Base-by-base conservation (phyloP, 371 early-diverging fungal species). In the Mortierella sp. region DNA sequence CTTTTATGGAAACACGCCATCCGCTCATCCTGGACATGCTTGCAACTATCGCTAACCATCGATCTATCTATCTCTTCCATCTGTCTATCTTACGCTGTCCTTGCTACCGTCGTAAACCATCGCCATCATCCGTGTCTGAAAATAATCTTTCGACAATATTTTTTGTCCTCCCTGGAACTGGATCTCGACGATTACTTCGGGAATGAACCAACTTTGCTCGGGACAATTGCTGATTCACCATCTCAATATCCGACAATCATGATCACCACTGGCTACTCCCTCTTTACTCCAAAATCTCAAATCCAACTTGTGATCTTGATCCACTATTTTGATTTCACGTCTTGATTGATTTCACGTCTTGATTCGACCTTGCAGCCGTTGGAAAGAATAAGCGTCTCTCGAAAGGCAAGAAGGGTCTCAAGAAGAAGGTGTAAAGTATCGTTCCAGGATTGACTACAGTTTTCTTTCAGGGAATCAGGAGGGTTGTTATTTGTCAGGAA, bases 381-480 rank as follows among this genome's bases (percentile, higher is more conserved):
- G 97, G 97, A 84, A 96, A 96, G 89, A 96, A 96, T 87, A 96
- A 95, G 84, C 89, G 89, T 84, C 89, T 96, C 73, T 93, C 93
- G 73, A 96, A 97, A 89, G 96, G 96, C 81, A 96, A 95, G 89
- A 97, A 96, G 92, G 97, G 95, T 73, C 87, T 95, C 81, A 97
- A 96, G 94, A 96, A 96, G 94, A 96, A 94, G 92, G 87, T 92
- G 94, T 95, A 92, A 88, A 92, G 91, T 64, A 60, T 48, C 55
- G 56, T 56, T 51, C 27, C 43, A 50, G 34, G 23, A 39, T 26
- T 60, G 42, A 12, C 30, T 47, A 44, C 42, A 11, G 11, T 34
- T 30, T 32, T 2, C 42, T 31, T 23, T 15, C 26, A 26, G 28
- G 31, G 21, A n/a, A 46, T 46, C 50, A 61, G 61, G 50, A 61